Evolutionary conservation across 495 filamentous ascomycete species (phyloP).

Genomic region (Podospora fimiseda): DNA sequence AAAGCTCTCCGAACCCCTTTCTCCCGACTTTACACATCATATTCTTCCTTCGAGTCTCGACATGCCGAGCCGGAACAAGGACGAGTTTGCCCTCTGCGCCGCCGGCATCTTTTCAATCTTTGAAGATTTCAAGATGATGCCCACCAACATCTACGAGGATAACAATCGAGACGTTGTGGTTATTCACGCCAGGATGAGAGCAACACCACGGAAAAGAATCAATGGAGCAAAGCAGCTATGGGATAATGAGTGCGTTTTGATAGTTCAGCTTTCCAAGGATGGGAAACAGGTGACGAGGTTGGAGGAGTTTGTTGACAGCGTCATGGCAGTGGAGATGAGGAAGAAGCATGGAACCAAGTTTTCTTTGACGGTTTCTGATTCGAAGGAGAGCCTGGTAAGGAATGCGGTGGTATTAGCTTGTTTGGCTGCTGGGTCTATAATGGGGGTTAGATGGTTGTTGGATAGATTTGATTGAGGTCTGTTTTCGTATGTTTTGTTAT

Average conservation of each 20-base stretch:
- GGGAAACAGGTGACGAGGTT: conserved; percentile 24
- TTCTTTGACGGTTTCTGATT: conserved; percentile 15
- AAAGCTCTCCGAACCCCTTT: conserved; percentile 27
- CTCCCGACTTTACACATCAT: conserved; percentile 29
- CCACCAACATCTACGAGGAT: conserved; percentile 31
- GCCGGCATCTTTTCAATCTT: conserved; percentile 33
- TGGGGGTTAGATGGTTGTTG: conserved; percentile 9
- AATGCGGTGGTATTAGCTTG: conserved; percentile 18
- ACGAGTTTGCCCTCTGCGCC: conserved; percentile 30
- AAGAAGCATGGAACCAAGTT: conserved; percentile 23
- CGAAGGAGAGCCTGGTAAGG: conserved; percentile 7
- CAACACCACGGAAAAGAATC: conserved; percentile 16
- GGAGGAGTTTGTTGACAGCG: conserved; percentile 38
- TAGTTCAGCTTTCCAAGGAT: conserved; percentile 27
- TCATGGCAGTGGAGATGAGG: conserved; percentile 35
- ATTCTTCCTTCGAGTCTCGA: conserved; percentile 32
- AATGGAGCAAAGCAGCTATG: conserved; percentile 13
- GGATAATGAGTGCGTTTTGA: conserved; percentile 38
- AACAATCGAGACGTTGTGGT: conserved; percentile 20
- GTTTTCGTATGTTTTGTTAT: background rate
- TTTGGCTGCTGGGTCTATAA: conserved; percentile 14
- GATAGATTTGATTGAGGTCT: background rate
- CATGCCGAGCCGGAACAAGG: conserved; percentile 28
- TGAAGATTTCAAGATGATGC: conserved; percentile 32
- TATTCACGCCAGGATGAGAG: conserved; percentile 33